Percentiles rank a stretch among this genome's conserved stretches.
Evolutionary conservation across 306 rosid genomes (phyloP).

Genomic region (Cicer pinnatifidum): DNA sequence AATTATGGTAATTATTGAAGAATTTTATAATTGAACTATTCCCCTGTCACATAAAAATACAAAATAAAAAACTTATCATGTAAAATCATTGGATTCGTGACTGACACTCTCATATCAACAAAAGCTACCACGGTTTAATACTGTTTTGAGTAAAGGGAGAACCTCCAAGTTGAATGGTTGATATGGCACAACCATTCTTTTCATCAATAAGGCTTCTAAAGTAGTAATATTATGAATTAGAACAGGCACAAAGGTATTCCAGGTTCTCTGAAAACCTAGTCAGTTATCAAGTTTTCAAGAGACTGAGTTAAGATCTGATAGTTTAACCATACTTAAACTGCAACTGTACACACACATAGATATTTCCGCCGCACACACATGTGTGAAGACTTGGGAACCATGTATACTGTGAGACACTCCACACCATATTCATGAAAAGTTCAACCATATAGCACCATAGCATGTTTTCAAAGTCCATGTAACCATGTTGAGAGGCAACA

Average conservation of each 20-base stretch:
- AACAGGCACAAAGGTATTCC: neutral
- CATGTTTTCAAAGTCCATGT: slow-evolving; percentile 3
- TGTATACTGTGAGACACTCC: neutral
- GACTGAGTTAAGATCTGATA: neutral
- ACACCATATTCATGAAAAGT: neutral
- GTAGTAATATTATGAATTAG: slow-evolving; percentile 10
- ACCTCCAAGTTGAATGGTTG: slow-evolving; percentile 18
- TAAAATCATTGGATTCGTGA: slow-evolving; percentile 18
- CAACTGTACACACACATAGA: neutral
- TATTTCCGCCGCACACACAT: neutral
- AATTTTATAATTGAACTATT: slow-evolving; percentile 65
- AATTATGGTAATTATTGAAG: slow-evolving; percentile 57
- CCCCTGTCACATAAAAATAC: slow-evolving; percentile 52
- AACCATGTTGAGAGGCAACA: neutral
- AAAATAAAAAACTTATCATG: neutral
- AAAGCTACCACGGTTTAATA: slow-evolving; percentile 16
- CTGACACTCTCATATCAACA: slow-evolving; percentile 4
- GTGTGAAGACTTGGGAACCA: neutral
- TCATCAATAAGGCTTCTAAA: slow-evolving; percentile 30
- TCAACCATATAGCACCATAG: neutral
- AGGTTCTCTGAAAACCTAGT: slow-evolving; percentile 21
- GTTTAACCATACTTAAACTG: neutral
- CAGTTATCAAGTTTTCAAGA: slow-evolving; percentile 13
- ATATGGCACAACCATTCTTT: neutral
- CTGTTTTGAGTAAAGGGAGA: slow-evolving; percentile 12